Conservation (phyloP, 2,329 filamentous ascomycete genomes). For the Colletotrichum truncatum region DNA sequence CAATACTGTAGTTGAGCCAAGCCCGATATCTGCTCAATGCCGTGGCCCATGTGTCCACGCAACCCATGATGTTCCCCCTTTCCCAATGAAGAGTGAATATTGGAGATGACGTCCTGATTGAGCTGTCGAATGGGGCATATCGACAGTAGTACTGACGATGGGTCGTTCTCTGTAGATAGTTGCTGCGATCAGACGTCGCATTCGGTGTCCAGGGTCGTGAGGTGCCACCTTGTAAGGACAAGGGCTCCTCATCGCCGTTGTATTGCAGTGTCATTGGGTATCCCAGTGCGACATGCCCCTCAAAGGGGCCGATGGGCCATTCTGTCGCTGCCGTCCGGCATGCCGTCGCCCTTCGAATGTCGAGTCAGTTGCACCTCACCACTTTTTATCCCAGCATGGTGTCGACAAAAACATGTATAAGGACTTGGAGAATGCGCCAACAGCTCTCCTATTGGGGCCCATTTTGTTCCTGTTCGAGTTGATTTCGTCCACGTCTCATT, state of each 20-base stretch:
- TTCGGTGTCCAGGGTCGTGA: constrained; percentile 1
- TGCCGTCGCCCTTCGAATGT: not conserved
- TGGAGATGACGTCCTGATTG: not conserved
- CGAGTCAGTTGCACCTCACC: constrained; percentile 2
- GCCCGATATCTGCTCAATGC: constrained; percentile 2
- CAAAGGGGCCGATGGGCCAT: not conserved
- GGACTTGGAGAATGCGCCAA: not conserved
- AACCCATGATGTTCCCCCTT: constrained; percentile 3
- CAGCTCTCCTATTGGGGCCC: not conserved
- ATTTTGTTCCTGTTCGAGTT: not conserved
- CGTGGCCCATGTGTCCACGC: constrained; percentile 1
- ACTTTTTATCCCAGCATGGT: constrained; percentile 1
- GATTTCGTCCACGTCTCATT: not conserved
- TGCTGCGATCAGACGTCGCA: constrained; percentile 14
- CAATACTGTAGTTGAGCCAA: constrained; percentile 1
- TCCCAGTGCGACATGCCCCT: constrained; percentile 5
- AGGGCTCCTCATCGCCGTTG: constrained; percentile 10
- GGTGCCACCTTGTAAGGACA: constrained; percentile 19
- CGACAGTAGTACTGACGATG: not conserved
- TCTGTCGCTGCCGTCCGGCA: not conserved
- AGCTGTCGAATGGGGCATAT: not conserved
- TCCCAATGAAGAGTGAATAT: constrained; percentile 1
- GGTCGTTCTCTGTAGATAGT: constrained; percentile 3
- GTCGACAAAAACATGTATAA: constrained; percentile 7
- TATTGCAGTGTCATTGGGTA: constrained; percentile 7